Evolutionary conservation across 768 basidiomycete genomes (phyloP).

Genomic region (Gloeophyllum trabeum): DNA sequence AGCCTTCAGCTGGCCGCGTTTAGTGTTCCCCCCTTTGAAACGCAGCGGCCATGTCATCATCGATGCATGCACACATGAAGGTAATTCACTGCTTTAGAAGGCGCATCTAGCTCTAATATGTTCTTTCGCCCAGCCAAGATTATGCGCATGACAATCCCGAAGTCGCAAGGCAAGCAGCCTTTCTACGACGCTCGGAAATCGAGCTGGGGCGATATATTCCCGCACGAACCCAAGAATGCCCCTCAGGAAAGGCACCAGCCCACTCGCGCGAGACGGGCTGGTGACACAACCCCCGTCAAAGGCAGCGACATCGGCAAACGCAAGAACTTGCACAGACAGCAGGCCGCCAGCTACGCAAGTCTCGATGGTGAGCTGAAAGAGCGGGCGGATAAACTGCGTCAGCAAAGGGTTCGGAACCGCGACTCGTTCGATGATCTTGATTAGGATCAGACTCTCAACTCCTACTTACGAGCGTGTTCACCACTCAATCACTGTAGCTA

Average conservation of each 20-base stretch:
- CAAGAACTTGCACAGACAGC: constrained; percentile 3
- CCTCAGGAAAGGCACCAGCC: constrained; percentile 53
- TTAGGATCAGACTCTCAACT: no score
- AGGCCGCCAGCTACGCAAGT: constrained; percentile 23
- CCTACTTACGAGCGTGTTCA: not conserved
- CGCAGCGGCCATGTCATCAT: constrained; percentile 85
- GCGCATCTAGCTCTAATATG: constrained; percentile 1
- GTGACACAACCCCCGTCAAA: not conserved
- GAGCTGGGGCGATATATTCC: constrained; percentile 91
- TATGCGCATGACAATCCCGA: constrained; percentile 84
- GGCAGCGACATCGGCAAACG: not conserved
- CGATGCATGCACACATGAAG: constrained; percentile 78
- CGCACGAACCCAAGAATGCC: constrained; percentile 73
- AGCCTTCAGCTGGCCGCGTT: constrained; percentile 82
- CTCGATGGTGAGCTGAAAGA: constrained; percentile 29
- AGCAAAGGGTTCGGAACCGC: constrained; percentile 5
- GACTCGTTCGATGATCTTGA: no score
- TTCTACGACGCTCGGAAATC: constrained; percentile 95
- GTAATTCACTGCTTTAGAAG: constrained; percentile 24
- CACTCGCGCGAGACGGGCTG: constrained; percentile 10
- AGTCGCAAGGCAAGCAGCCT: constrained; percentile 89
- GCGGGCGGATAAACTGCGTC: constrained; percentile 23
- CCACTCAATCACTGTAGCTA: not conserved
- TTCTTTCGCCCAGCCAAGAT: constrained; percentile 56
- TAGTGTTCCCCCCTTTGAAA: constrained; percentile 89